phyloP scores from a whole-genome alignment of 257 asterid genomes.

The Fraxinus americana region DNA sequence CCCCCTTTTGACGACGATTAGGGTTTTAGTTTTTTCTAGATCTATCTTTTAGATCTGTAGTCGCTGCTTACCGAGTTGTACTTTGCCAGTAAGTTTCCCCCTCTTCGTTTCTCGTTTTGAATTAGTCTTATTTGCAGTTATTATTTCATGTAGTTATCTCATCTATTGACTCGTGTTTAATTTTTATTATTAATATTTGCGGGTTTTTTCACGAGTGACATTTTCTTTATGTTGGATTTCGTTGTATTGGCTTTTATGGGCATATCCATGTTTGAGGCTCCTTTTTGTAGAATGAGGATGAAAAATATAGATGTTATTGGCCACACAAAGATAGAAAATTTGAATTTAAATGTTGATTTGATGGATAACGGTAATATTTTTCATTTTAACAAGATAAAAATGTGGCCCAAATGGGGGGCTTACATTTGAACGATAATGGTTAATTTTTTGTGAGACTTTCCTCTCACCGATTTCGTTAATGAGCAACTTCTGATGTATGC shows the following conservation, averaged over 20 bases:
- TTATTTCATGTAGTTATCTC: background rate
- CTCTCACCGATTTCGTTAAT: background rate
- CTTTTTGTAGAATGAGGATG: no score
- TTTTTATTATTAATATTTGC: background rate
- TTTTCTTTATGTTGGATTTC: background rate
- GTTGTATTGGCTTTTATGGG: background rate
- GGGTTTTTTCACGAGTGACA: background rate
- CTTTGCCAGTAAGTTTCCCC: slow-evolving; percentile 25
- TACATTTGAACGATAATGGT: background rate
- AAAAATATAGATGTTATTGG: no score
- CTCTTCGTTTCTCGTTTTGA: background rate
- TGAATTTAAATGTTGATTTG: no score
- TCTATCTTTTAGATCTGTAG: background rate
- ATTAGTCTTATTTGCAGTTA: background rate
- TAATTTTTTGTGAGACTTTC: background rate
- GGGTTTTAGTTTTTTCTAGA: background rate
- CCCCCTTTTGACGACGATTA: background rate
- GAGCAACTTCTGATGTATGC: background rate
- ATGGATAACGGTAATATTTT: no score
- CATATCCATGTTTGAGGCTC: background rate
- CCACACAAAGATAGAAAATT: no score
- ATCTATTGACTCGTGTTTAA: background rate
- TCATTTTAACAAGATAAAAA: no score
- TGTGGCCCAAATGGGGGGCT: no score
- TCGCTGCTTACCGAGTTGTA: background rate